These are phyloP conservation scores for Boletus vinaceobasis DNA, from an alignment of 768 basidiomycete species.

Conservation along the genomic window DNA sequence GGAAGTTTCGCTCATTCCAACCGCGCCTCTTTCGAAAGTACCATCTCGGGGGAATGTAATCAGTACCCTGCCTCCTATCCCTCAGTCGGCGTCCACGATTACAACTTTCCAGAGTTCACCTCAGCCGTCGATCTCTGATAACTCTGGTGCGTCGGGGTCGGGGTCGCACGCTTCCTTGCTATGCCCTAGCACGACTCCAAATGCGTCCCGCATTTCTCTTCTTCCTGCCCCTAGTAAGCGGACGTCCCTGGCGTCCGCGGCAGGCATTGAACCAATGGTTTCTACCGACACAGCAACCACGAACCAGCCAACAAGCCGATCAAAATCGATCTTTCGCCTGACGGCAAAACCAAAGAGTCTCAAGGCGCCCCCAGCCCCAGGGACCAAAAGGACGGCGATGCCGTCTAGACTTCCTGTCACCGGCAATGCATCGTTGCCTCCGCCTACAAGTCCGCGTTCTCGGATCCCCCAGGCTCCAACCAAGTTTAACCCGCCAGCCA, in stretches of 20 bases:
- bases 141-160: conserved; percentile 5
- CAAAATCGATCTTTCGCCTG: conserved; percentile 32
- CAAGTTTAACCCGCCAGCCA: conserved; percentile 30
- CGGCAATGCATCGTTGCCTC: conserved; percentile 1
- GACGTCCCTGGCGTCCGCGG: conserved; percentile 26
- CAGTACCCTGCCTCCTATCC: conserved; percentile 23
- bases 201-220: conserved; percentile 23
- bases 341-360: conserved; percentile 24
- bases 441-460: conserved; percentile 4
- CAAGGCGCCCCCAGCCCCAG: conserved; percentile 11
- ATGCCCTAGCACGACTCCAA: conserved; percentile 1
- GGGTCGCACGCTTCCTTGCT: conserved; percentile 20
- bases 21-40: conserved; percentile 17
- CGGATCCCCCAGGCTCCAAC: conserved; percentile 22
- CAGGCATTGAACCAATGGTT: conserved; percentile 16
- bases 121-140: conserved; percentile 18
- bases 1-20: conserved; percentile 6
- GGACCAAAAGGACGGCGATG: background rate
- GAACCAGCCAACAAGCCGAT: conserved; percentile 1
- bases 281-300: conserved; percentile 2
- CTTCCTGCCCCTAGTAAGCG: conserved; percentile 23
- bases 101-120: conserved; percentile 24
- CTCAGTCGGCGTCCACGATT: conserved; percentile 28
- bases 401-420: conserved; percentile 17
- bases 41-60: conserved; percentile 18